Conservation (phyloP, 208 protist species). For the Trypanosoma lewisi region DNA sequence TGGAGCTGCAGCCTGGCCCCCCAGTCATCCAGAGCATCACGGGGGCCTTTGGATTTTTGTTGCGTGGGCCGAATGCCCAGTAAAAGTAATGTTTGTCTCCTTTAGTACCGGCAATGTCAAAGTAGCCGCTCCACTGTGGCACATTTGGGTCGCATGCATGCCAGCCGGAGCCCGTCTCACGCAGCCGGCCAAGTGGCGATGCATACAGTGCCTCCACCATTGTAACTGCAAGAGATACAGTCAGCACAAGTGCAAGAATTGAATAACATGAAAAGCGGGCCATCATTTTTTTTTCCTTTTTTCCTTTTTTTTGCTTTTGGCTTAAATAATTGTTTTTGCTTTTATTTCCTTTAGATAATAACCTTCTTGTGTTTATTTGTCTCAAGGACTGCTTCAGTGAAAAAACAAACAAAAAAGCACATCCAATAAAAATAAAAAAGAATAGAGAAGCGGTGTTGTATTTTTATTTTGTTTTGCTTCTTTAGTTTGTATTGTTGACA, state of each 20-base stretch:
- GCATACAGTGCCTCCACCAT: not conserved
- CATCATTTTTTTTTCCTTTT: not conserved
- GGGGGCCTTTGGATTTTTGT: constrained; percentile 46
- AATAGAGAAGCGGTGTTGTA: no score
- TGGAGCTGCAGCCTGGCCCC: constrained; percentile 86
- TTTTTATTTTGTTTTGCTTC: no score
- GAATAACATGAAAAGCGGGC: not conserved
- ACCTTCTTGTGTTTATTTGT: no score
- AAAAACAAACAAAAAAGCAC: no score
- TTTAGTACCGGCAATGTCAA: constrained; percentile 50
- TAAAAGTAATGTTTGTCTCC: constrained; percentile 83
- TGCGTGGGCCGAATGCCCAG: constrained; percentile 82
- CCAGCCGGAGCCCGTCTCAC: constrained; percentile 29
- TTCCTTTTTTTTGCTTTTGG: not conserved
- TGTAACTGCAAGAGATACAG: not conserved
- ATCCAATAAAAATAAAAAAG: no score
- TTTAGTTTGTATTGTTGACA: no score
- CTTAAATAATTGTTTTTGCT: not conserved
- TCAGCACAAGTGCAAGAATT: not conserved
- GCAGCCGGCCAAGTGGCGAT: not conserved
- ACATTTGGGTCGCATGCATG: constrained; percentile 40
- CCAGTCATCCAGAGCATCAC: constrained; percentile 90
- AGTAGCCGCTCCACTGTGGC: constrained; percentile 74
- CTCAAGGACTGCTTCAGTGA: no score
- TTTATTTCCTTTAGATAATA: no score